phyloP scores from a whole-genome alignment of 768 basidiomycete genomes.

The Pleurotus citrinopileatus region DNA sequence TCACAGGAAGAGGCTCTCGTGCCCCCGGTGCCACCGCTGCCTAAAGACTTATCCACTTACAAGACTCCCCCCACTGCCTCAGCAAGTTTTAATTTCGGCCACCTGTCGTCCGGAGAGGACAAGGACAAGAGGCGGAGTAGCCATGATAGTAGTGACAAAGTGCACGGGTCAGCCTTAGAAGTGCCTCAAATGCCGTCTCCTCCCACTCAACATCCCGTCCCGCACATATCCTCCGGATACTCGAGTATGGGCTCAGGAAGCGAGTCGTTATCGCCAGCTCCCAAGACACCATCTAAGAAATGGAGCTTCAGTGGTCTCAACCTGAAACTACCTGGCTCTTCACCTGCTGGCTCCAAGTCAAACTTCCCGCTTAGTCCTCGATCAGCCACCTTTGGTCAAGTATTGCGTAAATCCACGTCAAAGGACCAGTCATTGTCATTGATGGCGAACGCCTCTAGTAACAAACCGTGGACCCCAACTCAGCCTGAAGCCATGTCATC shows the following conservation, averaged over 20 bases:
- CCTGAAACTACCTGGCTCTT: conserved; percentile 65
- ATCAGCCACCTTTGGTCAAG: conserved; percentile 63
- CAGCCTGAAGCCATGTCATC: conserved; percentile 78
- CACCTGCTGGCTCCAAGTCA: conserved; percentile 44
- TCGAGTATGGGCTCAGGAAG: conserved; percentile 35
- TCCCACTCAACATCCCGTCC: conserved; percentile 30
- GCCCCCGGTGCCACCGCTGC: conserved; percentile 92
- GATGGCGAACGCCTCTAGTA: conserved; percentile 23
- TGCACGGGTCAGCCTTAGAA: conserved; percentile 49
- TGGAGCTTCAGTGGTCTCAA: conserved; percentile 94
- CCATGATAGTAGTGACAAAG: conserved; percentile 42
- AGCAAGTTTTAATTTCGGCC: conserved; percentile 49
- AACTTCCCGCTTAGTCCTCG: conserved; percentile 65
- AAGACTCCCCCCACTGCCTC: conserved; percentile 67
- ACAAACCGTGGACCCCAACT: conserved; percentile 58
- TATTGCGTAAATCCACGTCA: conserved; percentile 65
- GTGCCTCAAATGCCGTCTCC: conserved; percentile 36
- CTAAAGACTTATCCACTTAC: conserved; percentile 83
- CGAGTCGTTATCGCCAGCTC: conserved; percentile 41
- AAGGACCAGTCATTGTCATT: conserved; percentile 54
- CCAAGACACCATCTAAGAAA: conserved; percentile 90
- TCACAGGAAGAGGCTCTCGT: conserved; percentile 60
- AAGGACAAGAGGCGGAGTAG: conserved; percentile 34
- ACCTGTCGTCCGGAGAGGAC: conserved; percentile 37
- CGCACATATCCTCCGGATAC: conserved; percentile 19